Base-by-base conservation (phyloP, 768 basidiomycete species). In the Termitomyces bulborhizus region DNA sequence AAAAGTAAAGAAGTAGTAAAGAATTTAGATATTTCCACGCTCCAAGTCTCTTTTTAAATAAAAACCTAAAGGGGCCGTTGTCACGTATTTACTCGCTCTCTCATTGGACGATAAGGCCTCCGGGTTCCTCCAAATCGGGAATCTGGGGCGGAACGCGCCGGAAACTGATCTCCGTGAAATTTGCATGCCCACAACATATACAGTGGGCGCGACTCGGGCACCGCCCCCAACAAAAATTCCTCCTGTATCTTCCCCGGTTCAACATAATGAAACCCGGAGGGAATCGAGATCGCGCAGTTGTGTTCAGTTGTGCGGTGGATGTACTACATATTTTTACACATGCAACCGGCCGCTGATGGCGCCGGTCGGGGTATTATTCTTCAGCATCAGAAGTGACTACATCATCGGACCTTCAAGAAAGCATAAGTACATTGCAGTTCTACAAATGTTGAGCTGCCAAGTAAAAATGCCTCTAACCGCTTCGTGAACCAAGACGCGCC, bases 401-500 rank as follows among this genome's bases (percentile, higher is more conserved):
- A 75, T 73, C 72, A 77, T 73, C 59, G 75, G 76, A 68, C 75
- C 78, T 78, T 73, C 36, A 53, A 62, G 55, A 57, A 57, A 66
- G 54, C 50, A 62, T 58, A 60, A 52, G 60, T 60, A 56, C 37
- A 49, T 39, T 65, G 47, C 57, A 61, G 58, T 59, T 59, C 63
- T 57, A 63, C 56, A 61, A 46, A 47, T 47, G 39, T 44, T 39
- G 56, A 40, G 51, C 57, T 44, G 50, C 63, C 60, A 58, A 54
- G 59, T 57, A 44, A 57, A 58, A 60, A 57, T 49, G 47, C 39
- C 21, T 69, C 83, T 85, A 83, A 81, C 84, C 84, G 60, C 76
- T 80, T 70, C 88, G 80, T 65, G 86, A 85, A 16, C 86, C 86
- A 53, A 92, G 74, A 56, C 90, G 81, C 31, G 83, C 86, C 70